phyloP scores from a whole-genome alignment of 2,329 filamentous ascomycete species.

The Claviceps capensis region DNA sequence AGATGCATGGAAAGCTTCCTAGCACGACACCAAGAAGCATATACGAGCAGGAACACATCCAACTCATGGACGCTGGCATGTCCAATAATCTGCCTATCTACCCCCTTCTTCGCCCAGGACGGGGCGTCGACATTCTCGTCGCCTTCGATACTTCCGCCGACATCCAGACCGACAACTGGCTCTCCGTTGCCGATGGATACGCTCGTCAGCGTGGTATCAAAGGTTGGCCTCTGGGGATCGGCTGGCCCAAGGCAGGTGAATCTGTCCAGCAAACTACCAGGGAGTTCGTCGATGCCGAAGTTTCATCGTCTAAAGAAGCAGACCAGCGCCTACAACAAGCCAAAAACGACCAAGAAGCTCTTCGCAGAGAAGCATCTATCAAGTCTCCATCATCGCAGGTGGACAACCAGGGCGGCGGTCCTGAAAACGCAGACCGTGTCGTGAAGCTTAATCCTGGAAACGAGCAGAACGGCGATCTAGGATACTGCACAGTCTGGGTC shows the following conservation, averaged over 20 bases:
- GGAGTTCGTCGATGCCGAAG: slow-evolving; percentile 54
- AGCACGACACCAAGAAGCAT: slow-evolving; percentile 66
- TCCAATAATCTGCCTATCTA: slow-evolving; percentile 96
- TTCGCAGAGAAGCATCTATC: slow-evolving; percentile 11
- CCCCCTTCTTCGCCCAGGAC: slow-evolving; percentile 74
- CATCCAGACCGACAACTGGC: slow-evolving; percentile 89
- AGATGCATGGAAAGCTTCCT: slow-evolving; percentile 64
- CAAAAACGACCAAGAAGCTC: slow-evolving; percentile 28
- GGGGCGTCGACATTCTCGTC: slow-evolving; percentile 78
- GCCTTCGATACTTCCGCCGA: slow-evolving; percentile 93
- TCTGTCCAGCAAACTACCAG: slow-evolving; percentile 44
- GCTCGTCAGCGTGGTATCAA: slow-evolving; percentile 79
- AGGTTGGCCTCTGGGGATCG: slow-evolving; percentile 89
- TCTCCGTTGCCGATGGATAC: slow-evolving; percentile 87
- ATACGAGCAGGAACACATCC: slow-evolving; percentile 55
- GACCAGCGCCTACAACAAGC: slow-evolving; percentile 51
- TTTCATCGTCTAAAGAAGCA: slow-evolving; percentile 44
- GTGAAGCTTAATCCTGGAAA: slow-evolving; percentile 27
- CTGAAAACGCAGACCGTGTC: slow-evolving; percentile 13
- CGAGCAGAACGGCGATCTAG: slow-evolving; percentile 47
- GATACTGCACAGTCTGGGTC: slow-evolving; percentile 92
- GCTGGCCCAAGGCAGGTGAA: slow-evolving; percentile 63
- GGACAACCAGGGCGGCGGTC: too few relatives aligned
- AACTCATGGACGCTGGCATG: slow-evolving; percentile 96
- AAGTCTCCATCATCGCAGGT: slow-evolving; percentile 5